Evolutionary conservation across 805 yeast species (phyloP), one percentile per base, ranked within the genome.

Genomic region (Suhomyces sp.): DNA sequence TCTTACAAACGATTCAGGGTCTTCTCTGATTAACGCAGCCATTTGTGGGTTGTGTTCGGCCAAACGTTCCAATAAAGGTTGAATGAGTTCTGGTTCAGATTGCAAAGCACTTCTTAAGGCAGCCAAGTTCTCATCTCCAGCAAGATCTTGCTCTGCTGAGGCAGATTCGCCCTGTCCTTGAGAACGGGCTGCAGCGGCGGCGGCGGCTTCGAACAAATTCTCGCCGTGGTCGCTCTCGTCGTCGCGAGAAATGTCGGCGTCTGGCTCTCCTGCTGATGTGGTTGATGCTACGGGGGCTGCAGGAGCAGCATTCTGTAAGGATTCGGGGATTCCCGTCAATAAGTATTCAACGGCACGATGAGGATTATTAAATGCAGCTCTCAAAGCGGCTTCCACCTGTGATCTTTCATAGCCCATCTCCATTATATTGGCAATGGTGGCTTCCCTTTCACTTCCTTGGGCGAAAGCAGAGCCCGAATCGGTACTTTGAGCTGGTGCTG

Each of bases 271-370:
- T 6, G 55, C 55, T 22, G 59, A 56, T 12, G 68, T 65, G 26
- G 61, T 53, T 8, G 55, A 13, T 6, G 36, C 36, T 33, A 33
- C 60, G 4, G 49, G 48, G 4, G 64, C 57, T 9, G 64, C 61
- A n/a, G 48, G 41, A 24, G 66, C 67, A 15, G 70, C 73, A 15
- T 66, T 73, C 57, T 70, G 80, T 57, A 81, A 69, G 29, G 74
- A 68, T 62, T 86, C 93, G 22, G 97, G 97, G 44, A 93, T 82
- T 2, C 97, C 98, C 46, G 92, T 90, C 58, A 94, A 75, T 48
- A 94, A 77, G 68, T 93, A 92, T 68, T 94, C 99, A 12, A 94
- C 98, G 0, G 99, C 99, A 63, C 99, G 85, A 68, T 93, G 98
- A 19, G 99, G 98, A 71, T 94, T 92, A 73, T 93, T 93, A 75